Evolutionary conservation across 257 asterid genomes (phyloP).

Genomic region (Asclepias syriaca): DNA sequence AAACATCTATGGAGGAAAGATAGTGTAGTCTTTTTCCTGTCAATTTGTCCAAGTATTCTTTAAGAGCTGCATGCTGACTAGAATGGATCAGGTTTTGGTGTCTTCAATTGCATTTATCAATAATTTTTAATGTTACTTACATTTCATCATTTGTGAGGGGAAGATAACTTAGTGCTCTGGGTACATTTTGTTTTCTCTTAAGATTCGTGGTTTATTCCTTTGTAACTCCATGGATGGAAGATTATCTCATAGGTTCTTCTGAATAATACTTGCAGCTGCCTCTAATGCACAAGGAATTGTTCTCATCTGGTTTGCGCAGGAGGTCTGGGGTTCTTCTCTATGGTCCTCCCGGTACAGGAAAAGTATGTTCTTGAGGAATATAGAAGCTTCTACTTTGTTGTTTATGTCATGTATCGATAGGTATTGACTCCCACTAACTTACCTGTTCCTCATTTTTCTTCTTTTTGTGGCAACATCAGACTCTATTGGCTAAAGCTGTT

Average conservation of each 20-base stretch:
- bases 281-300: conserved; percentile 89
- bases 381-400: conserved; percentile 5
- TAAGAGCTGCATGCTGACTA: background rate
- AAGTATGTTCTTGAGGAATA: conserved; percentile 44
- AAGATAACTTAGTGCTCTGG: conserved; percentile 2
- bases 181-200: background rate
- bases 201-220: background rate
- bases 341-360: conserved; percentile 99
- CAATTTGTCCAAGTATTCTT: background rate
- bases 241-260: conserved; percentile 21
- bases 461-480: conserved; percentile 44
- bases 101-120: background rate
- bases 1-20: background rate
- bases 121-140: background rate
- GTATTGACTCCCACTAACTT: conserved; percentile 13
- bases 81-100: background rate
- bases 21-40: background rate
- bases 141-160: background rate
- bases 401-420: conserved; percentile 1
- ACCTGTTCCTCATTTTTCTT: background rate
- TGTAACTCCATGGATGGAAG: background rate
- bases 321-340: conserved; percentile 98
- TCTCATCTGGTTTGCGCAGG: conserved; percentile 95
- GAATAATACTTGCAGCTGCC: conserved; percentile 59
- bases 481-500: conserved; percentile 94